These are phyloP conservation scores for Pseudopithomyces chartarum DNA, from an alignment of 2,329 filamentous ascomycete species.

Conservation along the genomic window DNA sequence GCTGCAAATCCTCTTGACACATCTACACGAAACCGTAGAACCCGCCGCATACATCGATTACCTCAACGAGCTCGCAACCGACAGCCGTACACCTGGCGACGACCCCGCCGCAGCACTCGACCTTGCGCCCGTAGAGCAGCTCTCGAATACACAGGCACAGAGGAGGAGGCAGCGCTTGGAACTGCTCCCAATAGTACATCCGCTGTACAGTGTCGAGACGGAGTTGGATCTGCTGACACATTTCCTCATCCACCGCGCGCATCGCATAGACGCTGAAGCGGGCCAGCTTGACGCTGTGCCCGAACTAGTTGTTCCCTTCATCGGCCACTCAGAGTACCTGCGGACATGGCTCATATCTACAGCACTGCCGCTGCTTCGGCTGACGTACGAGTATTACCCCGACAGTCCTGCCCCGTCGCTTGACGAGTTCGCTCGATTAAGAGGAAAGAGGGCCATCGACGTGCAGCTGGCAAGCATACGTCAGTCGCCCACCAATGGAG, in stretches of 20 bases:
- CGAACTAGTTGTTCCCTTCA: conserved; percentile 70
- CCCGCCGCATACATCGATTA: conserved; percentile 68
- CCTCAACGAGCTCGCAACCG: conserved; percentile 61
- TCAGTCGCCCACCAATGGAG: conserved; percentile 26
- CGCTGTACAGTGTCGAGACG: conserved; percentile 54
- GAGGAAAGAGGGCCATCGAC: conserved; percentile 63
- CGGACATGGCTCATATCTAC: conserved; percentile 72
- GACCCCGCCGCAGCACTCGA: conserved; percentile 53
- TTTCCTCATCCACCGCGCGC: conserved; percentile 71
- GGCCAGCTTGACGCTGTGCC: conserved; percentile 73
- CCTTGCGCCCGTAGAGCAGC: conserved; percentile 58
- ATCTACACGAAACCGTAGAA: conserved; percentile 72
- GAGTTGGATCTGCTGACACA: conserved; percentile 61
- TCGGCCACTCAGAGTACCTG: conserved; percentile 64
- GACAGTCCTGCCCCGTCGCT: conserved; percentile 60
- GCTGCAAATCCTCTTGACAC: conserved; percentile 75
- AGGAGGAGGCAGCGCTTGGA: conserved; percentile 68
- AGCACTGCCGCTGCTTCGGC: conserved; percentile 69
- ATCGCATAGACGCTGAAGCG: conserved; percentile 72
- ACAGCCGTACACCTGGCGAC: conserved; percentile 51
- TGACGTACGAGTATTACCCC: conserved; percentile 73
- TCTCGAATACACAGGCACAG: conserved; percentile 68
- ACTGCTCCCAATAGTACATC: conserved; percentile 62
- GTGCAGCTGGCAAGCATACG: conserved; percentile 57
- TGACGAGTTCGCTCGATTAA: conserved; percentile 65